Percentiles rank a stretch among this genome's conserved stretches.
These are phyloP conservation scores for Recurvomyces mirabilis DNA, from an alignment of 495 filamentous ascomycete genomes.

Conservation along the genomic window DNA sequence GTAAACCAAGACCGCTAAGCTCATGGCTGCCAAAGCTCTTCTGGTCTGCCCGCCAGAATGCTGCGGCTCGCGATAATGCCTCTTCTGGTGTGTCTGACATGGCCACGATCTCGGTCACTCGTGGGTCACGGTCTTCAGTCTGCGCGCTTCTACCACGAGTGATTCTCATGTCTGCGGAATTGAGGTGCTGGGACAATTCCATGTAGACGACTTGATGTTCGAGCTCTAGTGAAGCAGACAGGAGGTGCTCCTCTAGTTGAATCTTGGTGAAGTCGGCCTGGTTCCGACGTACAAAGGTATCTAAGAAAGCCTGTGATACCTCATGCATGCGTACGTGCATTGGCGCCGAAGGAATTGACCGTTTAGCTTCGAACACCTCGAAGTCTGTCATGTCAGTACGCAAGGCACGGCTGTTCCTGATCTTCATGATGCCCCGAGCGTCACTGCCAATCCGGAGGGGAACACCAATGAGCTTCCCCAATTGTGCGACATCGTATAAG, in stretches of 20 bases:
- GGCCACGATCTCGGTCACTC: conserved; percentile 14
- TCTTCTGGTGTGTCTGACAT: conserved; percentile 22
- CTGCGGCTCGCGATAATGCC: conserved; percentile 21
- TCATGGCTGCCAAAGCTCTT: too few relatives aligned
- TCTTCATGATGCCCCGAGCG: conserved; percentile 23
- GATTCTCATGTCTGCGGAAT: conserved; percentile 22
- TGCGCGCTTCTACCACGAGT: conserved; percentile 17
- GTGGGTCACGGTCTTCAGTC: conserved; percentile 9
- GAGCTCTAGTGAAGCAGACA: conserved; percentile 15
- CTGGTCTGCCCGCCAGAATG: too few relatives aligned
- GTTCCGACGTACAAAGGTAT: conserved; percentile 28
- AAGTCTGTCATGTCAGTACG: conserved; percentile 24
- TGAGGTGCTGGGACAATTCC: conserved; percentile 25
- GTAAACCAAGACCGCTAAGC: too few relatives aligned
- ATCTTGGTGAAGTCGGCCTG: conserved; percentile 19
- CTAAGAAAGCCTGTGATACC: conserved; percentile 23
- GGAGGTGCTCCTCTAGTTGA: conserved; percentile 15
- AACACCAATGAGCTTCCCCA: conserved; percentile 44
- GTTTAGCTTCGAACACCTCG: conserved; percentile 24
- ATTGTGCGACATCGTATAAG: conserved; percentile 48
- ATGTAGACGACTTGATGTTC: conserved; percentile 23
- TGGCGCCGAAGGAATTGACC: conserved; percentile 12
- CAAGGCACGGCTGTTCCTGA: conserved; percentile 22
- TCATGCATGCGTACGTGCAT: conserved; percentile 23
- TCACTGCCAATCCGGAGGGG: conserved; percentile 31